Base-by-base conservation (phyloP, 768 basidiomycete genomes). In the Gloeophyllum trabeum region DNA sequence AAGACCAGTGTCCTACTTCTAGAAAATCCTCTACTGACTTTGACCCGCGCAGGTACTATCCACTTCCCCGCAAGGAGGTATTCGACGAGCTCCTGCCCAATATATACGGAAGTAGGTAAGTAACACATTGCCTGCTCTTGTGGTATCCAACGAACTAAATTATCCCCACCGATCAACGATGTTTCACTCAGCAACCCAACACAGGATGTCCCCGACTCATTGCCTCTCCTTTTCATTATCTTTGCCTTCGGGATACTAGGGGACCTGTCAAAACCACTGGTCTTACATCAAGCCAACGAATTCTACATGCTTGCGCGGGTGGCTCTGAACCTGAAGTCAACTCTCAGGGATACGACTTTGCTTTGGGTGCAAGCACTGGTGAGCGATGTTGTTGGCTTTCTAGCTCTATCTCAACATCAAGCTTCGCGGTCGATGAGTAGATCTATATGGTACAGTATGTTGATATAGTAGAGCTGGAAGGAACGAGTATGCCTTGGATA, bases 221-320 rank as follows among this genome's bases (percentile, higher is more conserved):
- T 84, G 12, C 66, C 81, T 0, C 64, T 86, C 21, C 64, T 87
- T 16, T 82, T 79, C 53, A 69, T 71, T 32, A 56, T 85, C 12
- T 76, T 88, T 47, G 73, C 81, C 4, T 65, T 87, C 20, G 82
- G 72, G 0, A 60, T 69, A 0, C 62, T 84, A 14, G 76, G 81
- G 47, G 79, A 82, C 51, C 64, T 67, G 4, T 52, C 60, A n/a
- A n/a, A n/a, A n/a, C n/a, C 67, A 1, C 61, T 75, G 28, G 71
- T 70, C 49, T 63, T 70, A 4, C 52, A 67, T 12, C 69, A 77
- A 41, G 72, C 81, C 5, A 64, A 75, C 28, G 76, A 80, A 40
- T 86, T 76, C 51, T 78, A 76, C 48, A 60, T 75, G 39, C 58
- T 86, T 5, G 64, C 81, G 2, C 68, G 74, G 1, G 67, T 74